Percentiles rank a stretch among this genome's conserved stretches.
Conservation (phyloP, 805 yeast genomes). For the Ogataea philodendri region DNA sequence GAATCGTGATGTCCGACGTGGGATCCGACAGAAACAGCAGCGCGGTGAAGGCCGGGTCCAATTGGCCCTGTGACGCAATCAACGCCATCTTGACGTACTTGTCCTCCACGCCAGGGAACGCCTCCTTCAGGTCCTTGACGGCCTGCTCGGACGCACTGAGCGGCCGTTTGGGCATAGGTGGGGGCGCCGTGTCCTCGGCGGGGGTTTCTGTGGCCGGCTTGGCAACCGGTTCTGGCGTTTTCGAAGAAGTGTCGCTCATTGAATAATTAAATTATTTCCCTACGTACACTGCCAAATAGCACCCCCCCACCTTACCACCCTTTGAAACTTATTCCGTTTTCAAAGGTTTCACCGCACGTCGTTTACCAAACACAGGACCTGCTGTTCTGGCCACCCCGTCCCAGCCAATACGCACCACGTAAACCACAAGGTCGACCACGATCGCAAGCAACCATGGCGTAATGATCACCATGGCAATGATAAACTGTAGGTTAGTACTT, state of each 20-base stretch:
- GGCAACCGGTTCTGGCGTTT: slow-evolving; percentile 1
- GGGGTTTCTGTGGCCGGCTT: slow-evolving; percentile 1
- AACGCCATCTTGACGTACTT: slow-evolving; percentile 71
- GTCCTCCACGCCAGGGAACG: slow-evolving; percentile 78
- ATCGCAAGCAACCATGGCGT: slow-evolving; percentile 28
- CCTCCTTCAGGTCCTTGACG: slow-evolving; percentile 66
- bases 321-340: no score
- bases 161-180: slow-evolving; percentile 59
- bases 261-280: no score
- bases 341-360: no score
- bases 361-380: no score
- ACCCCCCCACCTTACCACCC: no score
- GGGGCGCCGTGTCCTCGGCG: slow-evolving; percentile 31
- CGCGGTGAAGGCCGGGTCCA: slow-evolving; percentile 89
- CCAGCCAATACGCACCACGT: slow-evolving; percentile 19
- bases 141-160: slow-evolving; percentile 55
- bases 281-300: no score
- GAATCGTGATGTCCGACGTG: slow-evolving; percentile 51
- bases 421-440: slow-evolving; percentile 25
- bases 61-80: slow-evolving; percentile 77
- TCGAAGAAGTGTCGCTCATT: background rate
- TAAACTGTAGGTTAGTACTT: slow-evolving; percentile 16
- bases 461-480: slow-evolving; percentile 24
- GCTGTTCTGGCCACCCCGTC: slow-evolving; percentile 13
- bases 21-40: slow-evolving; percentile 79